Conservation (phyloP, 768 basidiomycete species). For the Suillus occidentalis region DNA sequence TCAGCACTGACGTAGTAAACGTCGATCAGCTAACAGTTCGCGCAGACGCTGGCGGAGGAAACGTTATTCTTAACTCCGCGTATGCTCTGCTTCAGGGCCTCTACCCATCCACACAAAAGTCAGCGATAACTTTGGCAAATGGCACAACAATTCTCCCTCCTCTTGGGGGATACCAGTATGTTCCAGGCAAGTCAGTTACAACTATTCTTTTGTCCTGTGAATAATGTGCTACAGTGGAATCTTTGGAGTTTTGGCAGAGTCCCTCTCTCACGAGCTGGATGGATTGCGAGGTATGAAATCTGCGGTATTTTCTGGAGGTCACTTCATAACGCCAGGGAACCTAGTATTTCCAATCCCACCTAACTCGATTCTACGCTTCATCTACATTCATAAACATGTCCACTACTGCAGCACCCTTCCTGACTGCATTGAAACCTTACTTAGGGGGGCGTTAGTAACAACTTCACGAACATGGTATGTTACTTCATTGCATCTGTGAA, state of each 20-base stretch:
- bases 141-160: slow-evolving; percentile 15
- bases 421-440: slow-evolving; percentile 62
- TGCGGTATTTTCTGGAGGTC: background rate
- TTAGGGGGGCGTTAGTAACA: slow-evolving; percentile 62
- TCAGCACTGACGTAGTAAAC: background rate
- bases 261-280: slow-evolving; percentile 82
- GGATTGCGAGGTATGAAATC: slow-evolving; percentile 44
- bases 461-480: slow-evolving; percentile 68
- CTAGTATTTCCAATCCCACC: slow-evolving; percentile 29
- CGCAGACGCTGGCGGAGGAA: background rate
- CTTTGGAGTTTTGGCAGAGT: slow-evolving; percentile 55
- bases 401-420: slow-evolving; percentile 61
- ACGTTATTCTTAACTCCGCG: background rate
- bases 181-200: slow-evolving; percentile 23
- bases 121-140: slow-evolving; percentile 18
- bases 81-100: slow-evolving; percentile 17
- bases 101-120: slow-evolving; percentile 13
- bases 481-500: background rate
- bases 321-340: background rate
- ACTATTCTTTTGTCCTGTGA: slow-evolving; percentile 36
- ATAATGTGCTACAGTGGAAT: slow-evolving; percentile 67
- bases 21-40: background rate
- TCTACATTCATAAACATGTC: slow-evolving; percentile 48
- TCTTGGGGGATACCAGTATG: slow-evolving; percentile 19
- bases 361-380: slow-evolving; percentile 12